These are phyloP conservation scores for Suhomyces bolitotheri DNA, from an alignment of 1,139 yeast species.

Conservation along the genomic window DNA sequence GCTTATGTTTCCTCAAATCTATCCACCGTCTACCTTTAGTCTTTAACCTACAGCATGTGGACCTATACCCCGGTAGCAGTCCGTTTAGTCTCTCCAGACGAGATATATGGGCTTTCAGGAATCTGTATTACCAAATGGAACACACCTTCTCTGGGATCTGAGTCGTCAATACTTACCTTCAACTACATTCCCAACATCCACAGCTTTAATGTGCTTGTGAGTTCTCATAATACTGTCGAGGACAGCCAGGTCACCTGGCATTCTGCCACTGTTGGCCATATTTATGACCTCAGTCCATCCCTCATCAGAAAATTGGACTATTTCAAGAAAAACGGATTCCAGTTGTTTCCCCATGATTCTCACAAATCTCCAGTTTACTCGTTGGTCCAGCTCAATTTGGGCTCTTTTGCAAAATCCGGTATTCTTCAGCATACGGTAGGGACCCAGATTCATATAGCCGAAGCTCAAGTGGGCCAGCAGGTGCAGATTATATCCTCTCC, in stretches of 20 bases:
- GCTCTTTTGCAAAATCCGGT: neutral
- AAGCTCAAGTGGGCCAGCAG: slow-evolving; percentile 10
- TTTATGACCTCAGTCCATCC: slow-evolving; percentile 4
- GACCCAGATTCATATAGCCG: neutral
- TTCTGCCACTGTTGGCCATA: slow-evolving; percentile 12
- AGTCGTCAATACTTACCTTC: slow-evolving; percentile 21
- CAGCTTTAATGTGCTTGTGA: slow-evolving; percentile 22
- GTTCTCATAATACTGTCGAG: slow-evolving; percentile 5
- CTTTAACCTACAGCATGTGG: slow-evolving; percentile 22
- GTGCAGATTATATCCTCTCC: slow-evolving; percentile 47
- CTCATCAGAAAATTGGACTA: slow-evolving; percentile 13
- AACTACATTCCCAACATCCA: slow-evolving; percentile 19
- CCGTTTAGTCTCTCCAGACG: slow-evolving; percentile 22
- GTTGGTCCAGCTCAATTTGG: slow-evolving; percentile 2
- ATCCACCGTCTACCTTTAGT: no score
- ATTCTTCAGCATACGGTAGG: slow-evolving; percentile 24
- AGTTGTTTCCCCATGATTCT: slow-evolving; percentile 29
- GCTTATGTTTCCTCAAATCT: no score
- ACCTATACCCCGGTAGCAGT: slow-evolving; percentile 29
- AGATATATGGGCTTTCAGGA: slow-evolving; percentile 30
- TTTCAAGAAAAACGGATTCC: slow-evolving; percentile 29
- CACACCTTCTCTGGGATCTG: neutral
- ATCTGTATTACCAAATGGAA: slow-evolving; percentile 17
- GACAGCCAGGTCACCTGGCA: slow-evolving; percentile 24
- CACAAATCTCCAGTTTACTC: slow-evolving; percentile 5